Evolutionary conservation across 2,329 filamentous ascomycete genomes (phyloP).

Genomic region (Plectosphaerella cucumerina): DNA sequence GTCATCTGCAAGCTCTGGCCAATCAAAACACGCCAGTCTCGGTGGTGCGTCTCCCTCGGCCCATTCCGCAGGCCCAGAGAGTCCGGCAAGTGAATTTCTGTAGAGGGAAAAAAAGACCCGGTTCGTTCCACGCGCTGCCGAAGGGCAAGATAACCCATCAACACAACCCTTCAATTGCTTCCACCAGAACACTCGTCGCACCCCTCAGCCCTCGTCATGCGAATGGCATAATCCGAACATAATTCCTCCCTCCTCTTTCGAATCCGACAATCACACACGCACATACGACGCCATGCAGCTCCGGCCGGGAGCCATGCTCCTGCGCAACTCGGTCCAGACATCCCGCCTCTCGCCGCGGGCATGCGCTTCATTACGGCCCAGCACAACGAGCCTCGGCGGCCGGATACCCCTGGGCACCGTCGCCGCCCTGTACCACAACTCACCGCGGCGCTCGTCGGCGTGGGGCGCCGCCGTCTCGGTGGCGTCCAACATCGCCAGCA

Average conservation of each 20-base stretch:
- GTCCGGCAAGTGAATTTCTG: slow-evolving; percentile 1
- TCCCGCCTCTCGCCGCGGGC: slow-evolving; percentile 14
- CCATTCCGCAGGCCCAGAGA: background rate
- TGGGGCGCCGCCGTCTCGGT: slow-evolving; percentile 72
- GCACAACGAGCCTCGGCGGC: slow-evolving; percentile 20
- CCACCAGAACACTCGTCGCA: background rate
- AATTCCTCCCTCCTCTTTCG: background rate
- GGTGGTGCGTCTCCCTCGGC: background rate
- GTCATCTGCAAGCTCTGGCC: slow-evolving; percentile 1
- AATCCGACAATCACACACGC: background rate
- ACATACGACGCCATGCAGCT: slow-evolving; percentile 43
- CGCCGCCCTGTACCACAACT: slow-evolving; percentile 38
- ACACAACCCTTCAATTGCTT: slow-evolving; percentile 6
- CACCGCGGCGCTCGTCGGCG: slow-evolving; percentile 50
- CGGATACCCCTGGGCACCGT: slow-evolving; percentile 26
- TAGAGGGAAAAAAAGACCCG: slow-evolving; percentile 9
- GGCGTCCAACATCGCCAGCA: slow-evolving; percentile 66
- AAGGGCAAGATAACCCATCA: background rate
- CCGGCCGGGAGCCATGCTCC: slow-evolving; percentile 47
- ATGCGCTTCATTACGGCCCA: slow-evolving; percentile 24
- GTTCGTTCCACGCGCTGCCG: slow-evolving; percentile 4
- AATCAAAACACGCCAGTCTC: background rate
- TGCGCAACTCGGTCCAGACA: slow-evolving; percentile 31
- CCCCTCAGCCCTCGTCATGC: background rate
- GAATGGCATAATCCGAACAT: background rate